Evolutionary conservation across 495 filamentous ascomycete species (phyloP).

Genomic region (Articulospora tetracladia): DNA sequence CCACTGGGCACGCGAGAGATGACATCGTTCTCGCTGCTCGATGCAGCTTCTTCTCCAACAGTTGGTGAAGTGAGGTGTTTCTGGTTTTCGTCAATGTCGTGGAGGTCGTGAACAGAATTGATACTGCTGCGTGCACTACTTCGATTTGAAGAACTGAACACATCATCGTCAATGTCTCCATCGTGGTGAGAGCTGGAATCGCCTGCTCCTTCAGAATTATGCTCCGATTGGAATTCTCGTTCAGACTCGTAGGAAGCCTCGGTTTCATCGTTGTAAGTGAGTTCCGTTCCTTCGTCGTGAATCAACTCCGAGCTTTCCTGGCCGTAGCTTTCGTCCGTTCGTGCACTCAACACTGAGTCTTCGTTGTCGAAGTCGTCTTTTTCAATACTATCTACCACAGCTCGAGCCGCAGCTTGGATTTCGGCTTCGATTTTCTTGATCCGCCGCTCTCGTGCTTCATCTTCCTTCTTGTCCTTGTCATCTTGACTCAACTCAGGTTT

Average conservation of each 20-base stretch:
- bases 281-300: slow-evolving; percentile 21
- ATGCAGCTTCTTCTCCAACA: slow-evolving; percentile 24
- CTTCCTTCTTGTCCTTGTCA: slow-evolving; percentile 10
- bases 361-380: slow-evolving; percentile 24
- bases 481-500: slow-evolving; percentile 3
- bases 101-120: slow-evolving; percentile 19
- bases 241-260: slow-evolving; percentile 21
- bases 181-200: slow-evolving; percentile 37
- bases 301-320: slow-evolving; percentile 18
- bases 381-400: slow-evolving; percentile 35
- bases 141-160: slow-evolving; percentile 47
- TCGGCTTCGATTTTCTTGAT: slow-evolving; percentile 31
- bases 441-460: slow-evolving; percentile 17
- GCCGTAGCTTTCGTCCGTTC: slow-evolving; percentile 28
- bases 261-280: slow-evolving; percentile 15
- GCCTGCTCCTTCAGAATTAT: slow-evolving; percentile 7
- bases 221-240: not conserved
- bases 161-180: slow-evolving; percentile 42
- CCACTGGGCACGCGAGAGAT: slow-evolving; percentile 27
- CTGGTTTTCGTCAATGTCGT: slow-evolving; percentile 14
- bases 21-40: slow-evolving; percentile 2
- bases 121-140: slow-evolving; percentile 37
- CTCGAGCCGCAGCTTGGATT: slow-evolving; percentile 41
- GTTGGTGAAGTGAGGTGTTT: slow-evolving; percentile 17
- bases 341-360: slow-evolving; percentile 31